These are phyloP conservation scores for Solanum infundibuliforme DNA, from an alignment of 257 asterid genomes.

Conservation along the genomic window DNA sequence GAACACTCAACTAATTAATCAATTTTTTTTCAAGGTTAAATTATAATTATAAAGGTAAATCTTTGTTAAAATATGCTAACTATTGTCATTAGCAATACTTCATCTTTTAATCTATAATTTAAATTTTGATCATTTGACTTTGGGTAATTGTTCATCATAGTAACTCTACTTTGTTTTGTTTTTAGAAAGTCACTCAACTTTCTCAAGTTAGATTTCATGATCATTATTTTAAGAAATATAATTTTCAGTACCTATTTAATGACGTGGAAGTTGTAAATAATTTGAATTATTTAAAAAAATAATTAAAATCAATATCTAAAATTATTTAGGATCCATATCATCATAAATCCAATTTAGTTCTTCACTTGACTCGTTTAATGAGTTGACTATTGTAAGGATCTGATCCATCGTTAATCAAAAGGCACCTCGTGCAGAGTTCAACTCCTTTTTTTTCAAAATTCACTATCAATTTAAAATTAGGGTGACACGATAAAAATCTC, in stretches of 20 bases:
- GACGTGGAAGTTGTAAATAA: background rate
- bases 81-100: no score
- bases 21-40: no score
- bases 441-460: no score
- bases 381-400: background rate
- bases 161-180: background rate
- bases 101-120: background rate
- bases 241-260: background rate
- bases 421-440: background rate
- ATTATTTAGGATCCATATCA: background rate
- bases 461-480: background rate
- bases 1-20: background rate
- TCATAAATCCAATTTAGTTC: background rate
- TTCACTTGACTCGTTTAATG: background rate
- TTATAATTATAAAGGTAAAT: background rate
- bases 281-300: no score
- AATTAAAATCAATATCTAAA: no score
- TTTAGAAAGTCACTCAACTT: no score
- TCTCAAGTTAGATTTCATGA: background rate
- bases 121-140: background rate
- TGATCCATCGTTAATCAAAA: background rate
- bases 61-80: background rate
- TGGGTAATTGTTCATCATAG: background rate
- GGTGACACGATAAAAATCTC: background rate
- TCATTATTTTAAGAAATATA: background rate